Evolutionary conservation across 805 yeast genomes (phyloP), one percentile per base, ranked within the genome.

Genomic region (Martiniozyma abietophila): DNA sequence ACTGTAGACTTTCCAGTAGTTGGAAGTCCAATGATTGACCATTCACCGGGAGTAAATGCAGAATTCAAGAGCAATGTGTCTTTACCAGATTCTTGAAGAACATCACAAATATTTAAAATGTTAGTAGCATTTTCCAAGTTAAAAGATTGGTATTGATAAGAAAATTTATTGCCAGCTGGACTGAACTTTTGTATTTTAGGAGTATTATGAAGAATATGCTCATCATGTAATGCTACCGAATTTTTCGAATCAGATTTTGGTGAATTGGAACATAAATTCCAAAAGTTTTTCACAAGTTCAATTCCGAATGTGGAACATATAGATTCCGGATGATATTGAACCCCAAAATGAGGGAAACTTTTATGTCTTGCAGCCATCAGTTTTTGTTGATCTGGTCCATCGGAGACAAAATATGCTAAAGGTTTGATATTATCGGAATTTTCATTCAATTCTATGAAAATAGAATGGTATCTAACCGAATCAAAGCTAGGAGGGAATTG

Each of bases 311-410:
- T 61, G 0, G 96, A 85, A 47, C 95, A 84, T 25, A 89, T 74
- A 1, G 96, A 85, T 50, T 92, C 99, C 0, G 98, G 98, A 50
- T 92, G 99, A 50, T 88, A 94, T 50, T 92, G 99, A 2, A 92
- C 96, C 1, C 95, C 98, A 53, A 65, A 89, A 61, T 80, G 81
- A 0, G 96, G 96, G 15, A 60, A 56, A 0, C 24, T 14, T 0
- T 31, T 44, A 48, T 83, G 88, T 49, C 61, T 69, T 0, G 70
- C 92, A 1, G 94, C 95, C 99, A 92, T 92, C 20, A 84, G 51
- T 25, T 50, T 49, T 2, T 38, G 39, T 4, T 29, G 27, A 6
- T 30, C 57, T n/a, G n/a, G n/a, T 8, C 61, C 51, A 11, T 51
- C 64, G 33, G 65, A 71, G n/a, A 43, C 25, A 25, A 88, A 71